These are phyloP conservation scores for Mycena rebaudengoi DNA, from an alignment of 768 basidiomycete genomes.

Conservation along the genomic window DNA sequence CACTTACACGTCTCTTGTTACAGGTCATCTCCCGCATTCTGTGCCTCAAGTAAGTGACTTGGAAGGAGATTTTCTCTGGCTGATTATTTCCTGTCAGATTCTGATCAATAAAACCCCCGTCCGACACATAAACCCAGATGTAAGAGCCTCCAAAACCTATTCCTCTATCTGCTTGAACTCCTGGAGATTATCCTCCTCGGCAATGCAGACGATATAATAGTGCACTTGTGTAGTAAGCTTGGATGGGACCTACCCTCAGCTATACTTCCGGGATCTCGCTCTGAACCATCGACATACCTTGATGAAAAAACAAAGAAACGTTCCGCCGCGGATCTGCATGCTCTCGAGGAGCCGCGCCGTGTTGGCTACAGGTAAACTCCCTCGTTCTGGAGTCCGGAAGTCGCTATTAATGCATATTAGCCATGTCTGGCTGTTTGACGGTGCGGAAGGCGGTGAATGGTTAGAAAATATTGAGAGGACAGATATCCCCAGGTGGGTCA, in stretches of 20 bases:
- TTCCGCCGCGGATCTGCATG: conserved; percentile 53
- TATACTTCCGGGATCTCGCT: not conserved
- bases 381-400: not conserved
- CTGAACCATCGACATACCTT: conserved; percentile 35
- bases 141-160: conserved; percentile 50
- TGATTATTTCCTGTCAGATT: conserved; percentile 58
- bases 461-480: conserved; percentile 62
- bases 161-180: not conserved
- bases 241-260: conserved; percentile 74
- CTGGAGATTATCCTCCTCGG: conserved; percentile 81
- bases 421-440: conserved; percentile 86
- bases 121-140: conserved; percentile 90
- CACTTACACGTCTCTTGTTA: not conserved
- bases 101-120: conserved; percentile 97
- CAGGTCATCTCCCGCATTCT: conserved; percentile 92
- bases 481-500: too few relatives aligned
- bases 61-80: not conserved
- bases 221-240: conserved; percentile 71
- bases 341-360: conserved; percentile 54
- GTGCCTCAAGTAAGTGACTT: conserved; percentile 76
- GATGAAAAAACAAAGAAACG: conserved; percentile 59
- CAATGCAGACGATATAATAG: conserved; percentile 87
- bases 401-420: conserved; percentile 46
- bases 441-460: conserved; percentile 86
- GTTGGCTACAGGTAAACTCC: conserved; percentile 69